Evolutionary conservation across 1,284 basidiomycete genomes (phyloP), one percentile per base, ranked within the genome.

Genomic region (Takashimella tepidaria): DNA sequence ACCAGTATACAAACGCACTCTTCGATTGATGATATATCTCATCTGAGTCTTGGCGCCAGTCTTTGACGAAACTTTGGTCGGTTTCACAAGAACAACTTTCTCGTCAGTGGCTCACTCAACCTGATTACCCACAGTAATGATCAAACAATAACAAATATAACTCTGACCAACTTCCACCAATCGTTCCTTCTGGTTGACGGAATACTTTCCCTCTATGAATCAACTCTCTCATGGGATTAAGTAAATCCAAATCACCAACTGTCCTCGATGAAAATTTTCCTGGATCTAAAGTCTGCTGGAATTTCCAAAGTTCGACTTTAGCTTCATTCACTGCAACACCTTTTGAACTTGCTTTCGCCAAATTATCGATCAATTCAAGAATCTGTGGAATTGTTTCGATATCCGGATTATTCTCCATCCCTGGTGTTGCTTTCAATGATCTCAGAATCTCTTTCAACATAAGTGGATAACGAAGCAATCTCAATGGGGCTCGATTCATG

Each of bases 41-140:
- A 52, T 53, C 47, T 55, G 59, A 41, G 59, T 85, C 55, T 85
- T 81, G 64, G 31, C 8, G 10, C 31, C 31, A 37, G 87, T 89
- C 69, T 86, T 88, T 1, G 80, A 86, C 4, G 88, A 84, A 62
- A 81, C 84, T 62, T 88, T 85, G 67, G 84, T 86, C 2, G 83
- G 77, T 71, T 92, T 93, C 12, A 89, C 91, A 78, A 92, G 83
- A 42, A 95, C 88, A 66, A 93, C 90, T 92, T 68, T n/a, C n/a
- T 6, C n/a, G 23, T 45, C 24, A 27, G 45, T 23, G 24, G 25
- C 19, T 2, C 13, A 50, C 26, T 2, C 31, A 37, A 41, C 25
- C 21, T n/a, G n/a, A n/a, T n/a, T n/a, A 78, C 88, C 72, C 64
- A 92, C 90, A 74, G 66, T 95, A 97, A 70, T 95, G 90, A 70